Base-by-base conservation (phyloP, 495 filamentous ascomycete species). In the Usnea hakonensis region DNA sequence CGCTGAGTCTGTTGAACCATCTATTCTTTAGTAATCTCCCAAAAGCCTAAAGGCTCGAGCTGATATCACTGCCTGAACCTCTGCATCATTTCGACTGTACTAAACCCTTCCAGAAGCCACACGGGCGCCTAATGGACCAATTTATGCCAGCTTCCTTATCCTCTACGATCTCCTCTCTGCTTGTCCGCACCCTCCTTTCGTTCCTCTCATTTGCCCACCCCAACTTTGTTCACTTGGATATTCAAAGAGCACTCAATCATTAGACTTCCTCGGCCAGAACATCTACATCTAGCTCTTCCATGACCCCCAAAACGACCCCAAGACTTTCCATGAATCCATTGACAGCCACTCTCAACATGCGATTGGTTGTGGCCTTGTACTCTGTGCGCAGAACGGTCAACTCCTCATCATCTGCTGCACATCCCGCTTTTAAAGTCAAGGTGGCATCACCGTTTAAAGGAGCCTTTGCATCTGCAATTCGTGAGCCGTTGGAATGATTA, bases 301-400 rank as follows among this genome's bases (percentile, higher is more conserved):
- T 95, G 0, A 94, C 87, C 37, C 87, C 87, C 50, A 97, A 71
- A 0, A 97, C 85, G 40, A 95, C 83, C 13, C 85, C 83, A 33
- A 97, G 67, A 65, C 89, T 95, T 64, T 97, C 94, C 79, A 97
- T 90, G 70, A 96, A 96, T n/a, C 93, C 91, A 75, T 98, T 98
- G 65, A 96, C 93, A 17, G 94, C 90, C 13, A 98, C 94, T 19
- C 94, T 86, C 65, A 98, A 80, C 95, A 97, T 97, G 61, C 94
- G 86, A 65, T 95, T 94, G 19, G 94, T 97, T 0, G 90, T 91
- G 0, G 94, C 94, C 54, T 81, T 83, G 77, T 97, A 98, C 56
- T 87, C 83, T 13, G 87, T 87, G 41, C 81, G 77, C 50, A 98
- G 79, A 8, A 91, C 76, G 5, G 79, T 84, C 57, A 66, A 71